Conservation (phyloP, 148 eudicot species). For the Camellia granthamiana region DNA sequence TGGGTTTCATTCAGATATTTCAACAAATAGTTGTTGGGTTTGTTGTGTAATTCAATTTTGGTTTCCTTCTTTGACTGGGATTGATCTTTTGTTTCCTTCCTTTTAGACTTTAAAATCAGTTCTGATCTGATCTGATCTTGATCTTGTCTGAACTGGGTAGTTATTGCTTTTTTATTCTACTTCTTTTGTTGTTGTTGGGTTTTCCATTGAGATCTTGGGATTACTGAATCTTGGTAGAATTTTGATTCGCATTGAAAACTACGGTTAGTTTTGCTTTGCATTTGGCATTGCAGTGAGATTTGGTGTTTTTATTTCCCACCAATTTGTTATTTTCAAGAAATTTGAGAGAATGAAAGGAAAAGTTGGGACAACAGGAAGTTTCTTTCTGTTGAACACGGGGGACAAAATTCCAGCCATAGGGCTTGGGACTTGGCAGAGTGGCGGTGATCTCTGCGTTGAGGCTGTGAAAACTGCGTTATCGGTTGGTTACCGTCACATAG, state of each 20-base stretch:
- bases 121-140: background rate
- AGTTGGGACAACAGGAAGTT: conserved; percentile 21
- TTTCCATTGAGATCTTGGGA: background rate
- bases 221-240: background rate
- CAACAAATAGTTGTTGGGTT: conserved; percentile 12
- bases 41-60: background rate
- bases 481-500: conserved; percentile 31
- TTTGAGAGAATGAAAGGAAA: conserved; percentile 26
- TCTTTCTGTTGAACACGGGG: conserved; percentile 30
- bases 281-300: background rate
- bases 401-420: conserved; percentile 33
- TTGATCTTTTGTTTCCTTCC: background rate
- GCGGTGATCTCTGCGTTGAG: conserved; percentile 29
- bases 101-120: background rate
- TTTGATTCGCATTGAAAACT: background rate
- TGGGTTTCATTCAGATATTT: conserved; percentile 7
- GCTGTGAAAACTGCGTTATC: conserved; percentile 29
- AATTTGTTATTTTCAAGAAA: background rate
- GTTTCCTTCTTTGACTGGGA: conserved; percentile 5
- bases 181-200: background rate
- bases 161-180: background rate
- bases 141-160: conserved; percentile 8
- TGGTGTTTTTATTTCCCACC: background rate
- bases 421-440: conserved; percentile 39
- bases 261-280: background rate